Percentiles rank a stretch among this genome's conserved stretches.
These are phyloP conservation scores for Neurospora pannonica DNA, from an alignment of 495 filamentous ascomycete genomes.

Conservation along the genomic window DNA sequence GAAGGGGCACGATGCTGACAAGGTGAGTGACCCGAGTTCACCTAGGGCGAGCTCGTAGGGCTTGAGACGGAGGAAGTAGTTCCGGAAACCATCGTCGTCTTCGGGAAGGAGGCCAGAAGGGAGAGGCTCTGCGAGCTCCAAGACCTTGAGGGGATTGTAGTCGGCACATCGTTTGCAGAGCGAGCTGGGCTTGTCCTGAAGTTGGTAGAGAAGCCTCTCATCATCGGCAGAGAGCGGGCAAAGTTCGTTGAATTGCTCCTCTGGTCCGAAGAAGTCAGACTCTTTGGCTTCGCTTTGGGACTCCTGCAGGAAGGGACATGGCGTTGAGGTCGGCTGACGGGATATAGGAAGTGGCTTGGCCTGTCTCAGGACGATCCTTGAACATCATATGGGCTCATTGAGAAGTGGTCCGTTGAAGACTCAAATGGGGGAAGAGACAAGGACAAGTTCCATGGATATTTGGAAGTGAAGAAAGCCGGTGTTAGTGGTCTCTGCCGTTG, in stretches of 20 bases:
- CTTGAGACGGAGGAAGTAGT: background rate
- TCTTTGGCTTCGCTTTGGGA: background rate
- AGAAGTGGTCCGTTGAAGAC: background rate
- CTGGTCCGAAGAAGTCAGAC: background rate
- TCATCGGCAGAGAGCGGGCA: slow-evolving; percentile 1
- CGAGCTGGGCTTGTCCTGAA: background rate
- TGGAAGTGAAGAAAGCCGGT: background rate
- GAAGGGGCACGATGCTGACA: slow-evolving; percentile 6
- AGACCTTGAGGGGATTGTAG: slow-evolving; percentile 2
- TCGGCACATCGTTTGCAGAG: slow-evolving; percentile 9
- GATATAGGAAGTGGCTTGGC: background rate
- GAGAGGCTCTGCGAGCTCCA: background rate
- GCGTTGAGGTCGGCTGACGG: background rate
- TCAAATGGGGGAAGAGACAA: background rate
- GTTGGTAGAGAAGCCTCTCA: background rate
- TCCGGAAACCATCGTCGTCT: background rate
- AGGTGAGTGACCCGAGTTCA: slow-evolving; percentile 3
- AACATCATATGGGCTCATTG: background rate
- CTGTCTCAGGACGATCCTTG: background rate
- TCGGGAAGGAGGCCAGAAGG: background rate
- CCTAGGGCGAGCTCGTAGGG: background rate
- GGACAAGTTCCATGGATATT: background rate
- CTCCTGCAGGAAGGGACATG: background rate
- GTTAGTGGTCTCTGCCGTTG: background rate
- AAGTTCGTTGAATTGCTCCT: background rate